Percentiles rank a stretch among this genome's conserved stretches.
Conservation (phyloP, 225 moss, liverwort and hornwort species). For the Polytrichum commune region DNA sequence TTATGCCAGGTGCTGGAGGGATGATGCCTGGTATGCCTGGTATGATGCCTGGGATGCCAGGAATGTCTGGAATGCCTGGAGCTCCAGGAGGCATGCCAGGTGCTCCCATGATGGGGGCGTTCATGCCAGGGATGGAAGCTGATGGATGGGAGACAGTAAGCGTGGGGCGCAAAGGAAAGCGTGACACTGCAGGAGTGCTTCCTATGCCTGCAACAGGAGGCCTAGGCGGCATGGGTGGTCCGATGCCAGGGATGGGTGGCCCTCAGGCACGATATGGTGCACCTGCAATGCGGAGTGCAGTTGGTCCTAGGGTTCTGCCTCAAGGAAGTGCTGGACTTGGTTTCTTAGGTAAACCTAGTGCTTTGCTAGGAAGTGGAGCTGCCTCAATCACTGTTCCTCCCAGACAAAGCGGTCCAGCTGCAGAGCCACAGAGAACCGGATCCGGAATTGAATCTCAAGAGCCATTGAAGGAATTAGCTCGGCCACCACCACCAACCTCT, state of each 20-base stretch:
- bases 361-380: conserved; percentile 45
- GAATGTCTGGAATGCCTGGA: conserved; percentile 43
- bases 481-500: not conserved
- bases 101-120: conserved; percentile 9
- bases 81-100: conserved; percentile 11
- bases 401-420: conserved; percentile 11
- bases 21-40: conserved; percentile 27
- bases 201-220: conserved; percentile 18
- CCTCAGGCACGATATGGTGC: conserved; percentile 16
- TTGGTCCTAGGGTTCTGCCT: conserved; percentile 36
- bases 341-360: conserved; percentile 48
- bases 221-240: not conserved
- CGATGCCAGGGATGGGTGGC: conserved; percentile 27
- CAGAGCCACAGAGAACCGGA: not conserved
- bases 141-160: conserved; percentile 22
- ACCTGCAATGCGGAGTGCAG: conserved; percentile 18
- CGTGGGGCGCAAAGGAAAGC: conserved; percentile 5
- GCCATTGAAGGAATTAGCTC: conserved; percentile 1
- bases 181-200: conserved; percentile 17
- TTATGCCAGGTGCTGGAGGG: conserved; percentile 18
- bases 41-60: conserved; percentile 12
- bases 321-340: conserved; percentile 24
- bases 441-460: conserved; percentile 5
- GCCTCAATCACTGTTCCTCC: conserved; percentile 20
- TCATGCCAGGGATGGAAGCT: conserved; percentile 15